A percentile compares a stretch with the other conserved stretches of the same genome.
Evolutionary conservation across 495 filamentous ascomycete genomes (phyloP).

Genomic region (Penicillium alfredii): DNA sequence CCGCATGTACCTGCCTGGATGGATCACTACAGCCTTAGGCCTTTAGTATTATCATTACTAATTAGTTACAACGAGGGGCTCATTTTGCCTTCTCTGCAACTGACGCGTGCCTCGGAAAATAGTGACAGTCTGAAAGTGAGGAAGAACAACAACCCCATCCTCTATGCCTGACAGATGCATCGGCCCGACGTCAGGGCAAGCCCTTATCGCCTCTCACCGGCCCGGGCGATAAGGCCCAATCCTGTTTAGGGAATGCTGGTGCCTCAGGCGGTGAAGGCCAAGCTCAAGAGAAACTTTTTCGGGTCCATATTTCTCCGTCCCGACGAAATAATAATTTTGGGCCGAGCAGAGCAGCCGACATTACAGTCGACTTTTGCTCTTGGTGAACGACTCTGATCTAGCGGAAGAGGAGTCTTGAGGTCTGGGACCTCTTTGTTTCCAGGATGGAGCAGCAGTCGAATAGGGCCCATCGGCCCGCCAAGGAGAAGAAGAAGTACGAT

Average conservation of each 20-base stretch:
- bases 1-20: too few relatives aligned
- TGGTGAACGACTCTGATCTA: too few relatives aligned
- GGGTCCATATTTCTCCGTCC: conserved; percentile 26
- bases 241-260: conserved; percentile 1
- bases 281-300: conserved; percentile 18
- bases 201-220: conserved; percentile 7
- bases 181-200: conserved; percentile 11
- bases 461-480: conserved; percentile 75
- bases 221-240: conserved; percentile 4
- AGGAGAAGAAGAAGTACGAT: conserved; percentile 82
- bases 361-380: too few relatives aligned
- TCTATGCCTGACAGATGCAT: not conserved
- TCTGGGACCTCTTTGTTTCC: conserved; percentile 25
- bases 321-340: conserved; percentile 36
- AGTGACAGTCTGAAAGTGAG: too few relatives aligned
- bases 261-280: conserved; percentile 15
- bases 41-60: too few relatives aligned
- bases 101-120: too few relatives aligned
- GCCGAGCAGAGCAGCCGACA: conserved; percentile 12
- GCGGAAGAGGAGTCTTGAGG: conserved; percentile 27
- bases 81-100: too few relatives aligned
- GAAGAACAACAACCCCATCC: too few relatives aligned
- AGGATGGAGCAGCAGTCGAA: conserved; percentile 81
- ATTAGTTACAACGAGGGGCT: too few relatives aligned
- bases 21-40: too few relatives aligned